Evolutionary conservation across 2,329 filamentous ascomycete species (phyloP), one percentile per base, ranked within the genome.

Genomic region (Claviceps cyperi): DNA sequence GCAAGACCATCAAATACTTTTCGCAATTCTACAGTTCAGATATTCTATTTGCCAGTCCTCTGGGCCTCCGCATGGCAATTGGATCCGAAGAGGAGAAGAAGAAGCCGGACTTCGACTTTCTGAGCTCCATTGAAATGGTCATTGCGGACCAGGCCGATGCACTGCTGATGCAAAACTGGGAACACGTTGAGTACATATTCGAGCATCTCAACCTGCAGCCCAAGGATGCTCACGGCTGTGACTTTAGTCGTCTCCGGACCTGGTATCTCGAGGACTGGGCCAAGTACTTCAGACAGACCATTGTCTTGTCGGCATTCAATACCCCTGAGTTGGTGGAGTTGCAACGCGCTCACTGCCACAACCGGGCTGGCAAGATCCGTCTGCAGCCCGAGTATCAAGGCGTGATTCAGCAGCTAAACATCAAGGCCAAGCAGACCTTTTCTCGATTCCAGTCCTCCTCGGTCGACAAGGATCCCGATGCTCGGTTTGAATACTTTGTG

Each of bases 161-260:
- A 0, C 77, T 96, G 41, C 78, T 94, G 8, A 96, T 96, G 89
- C 92, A 98, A 65, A 97, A 95, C 64, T 97, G 91, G 90, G 89
- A 96, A 60, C 91, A 98, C 62, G 79, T 96, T 53, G 86, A 94
- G 64, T 86, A 86, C 63, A 85, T 96, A 58, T 90, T 97, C 61
- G 81, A 87, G 54, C 87, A 95, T 64, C 77, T 98, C 54, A 98
- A 98, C 64, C 74, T 85, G 21, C 87, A 94, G 59, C 91, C 92
- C 38, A 87, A 84, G 60, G 86, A 94, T 58, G 79, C 87, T 1
- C 90, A 96, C 65, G 90, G 86, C 56, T 94, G 88, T 60, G 92
- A 98, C 69, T 95, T 97, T 64, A 86, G 84, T 57, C 85, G 92
- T 17, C 86, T 97, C 5, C 78, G 90, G 47, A 80, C 75, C 55